Conservation (phyloP, 495 filamentous ascomycete species). For the Aspergillus nidulans region DNA sequence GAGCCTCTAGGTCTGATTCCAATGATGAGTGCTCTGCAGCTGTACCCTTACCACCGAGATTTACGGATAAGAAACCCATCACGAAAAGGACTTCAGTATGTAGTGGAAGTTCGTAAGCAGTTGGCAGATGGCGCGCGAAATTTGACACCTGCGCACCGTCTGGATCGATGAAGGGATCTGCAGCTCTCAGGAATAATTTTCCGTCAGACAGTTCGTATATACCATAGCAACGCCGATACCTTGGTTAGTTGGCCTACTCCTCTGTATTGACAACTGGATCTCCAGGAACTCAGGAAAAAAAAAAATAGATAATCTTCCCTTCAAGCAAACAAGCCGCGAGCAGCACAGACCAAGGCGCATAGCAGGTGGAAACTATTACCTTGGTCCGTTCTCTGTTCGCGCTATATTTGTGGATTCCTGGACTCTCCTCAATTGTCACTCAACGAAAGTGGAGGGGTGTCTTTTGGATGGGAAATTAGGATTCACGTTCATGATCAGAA, state of each 20-base stretch:
- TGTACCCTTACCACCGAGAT: background rate
- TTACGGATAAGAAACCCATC: background rate
- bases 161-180: constrained; percentile 20
- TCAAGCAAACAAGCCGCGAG: background rate
- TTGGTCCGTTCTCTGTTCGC: background rate
- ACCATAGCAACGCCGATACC: background rate
- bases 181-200: constrained; percentile 3
- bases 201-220: background rate
- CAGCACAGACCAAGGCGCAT: background rate
- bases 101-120: background rate
- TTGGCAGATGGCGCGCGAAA: constrained; percentile 1
- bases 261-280: background rate
- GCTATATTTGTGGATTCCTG: background rate
- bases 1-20: background rate
- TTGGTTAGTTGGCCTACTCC: background rate
- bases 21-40: background rate
- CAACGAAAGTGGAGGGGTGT: background rate
- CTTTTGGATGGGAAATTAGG: constrained; percentile 4
- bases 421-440: too few species aligned
- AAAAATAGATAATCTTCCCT: background rate
- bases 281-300: background rate
- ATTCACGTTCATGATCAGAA: constrained; percentile 6
- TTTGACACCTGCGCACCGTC: constrained; percentile 17
- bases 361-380: background rate
- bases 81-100: background rate